These are phyloP conservation scores for Globisporangium middletonii DNA, from an alignment of 352 stramenopile genomes.

Conservation along the genomic window DNA sequence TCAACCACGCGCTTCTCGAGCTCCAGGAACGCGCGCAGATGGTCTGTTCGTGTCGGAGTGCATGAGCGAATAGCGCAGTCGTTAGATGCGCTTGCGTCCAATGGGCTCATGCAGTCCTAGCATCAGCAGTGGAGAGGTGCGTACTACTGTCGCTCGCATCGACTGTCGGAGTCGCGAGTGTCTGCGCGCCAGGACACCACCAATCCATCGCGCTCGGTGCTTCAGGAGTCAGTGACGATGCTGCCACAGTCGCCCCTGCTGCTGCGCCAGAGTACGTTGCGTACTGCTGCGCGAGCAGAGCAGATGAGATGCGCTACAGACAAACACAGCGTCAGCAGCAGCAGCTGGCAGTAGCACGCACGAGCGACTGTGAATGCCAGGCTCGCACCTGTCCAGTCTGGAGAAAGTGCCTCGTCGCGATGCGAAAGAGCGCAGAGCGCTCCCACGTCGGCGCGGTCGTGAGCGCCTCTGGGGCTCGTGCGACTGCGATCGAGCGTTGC, in stretches of 20 bases:
- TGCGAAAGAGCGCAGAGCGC: constrained; percentile 7
- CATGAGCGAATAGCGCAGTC: neutral
- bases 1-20: constrained; percentile 33
- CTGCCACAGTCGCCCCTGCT: neutral
- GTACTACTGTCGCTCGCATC: neutral
- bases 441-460: constrained; percentile 2
- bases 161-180: constrained; percentile 3
- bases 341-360: neutral
- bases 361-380: neutral
- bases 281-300: constrained; percentile 4
- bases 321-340: neutral
- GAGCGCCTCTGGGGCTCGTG: constrained; percentile 1
- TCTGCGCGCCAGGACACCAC: constrained; percentile 10
- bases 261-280: neutral
- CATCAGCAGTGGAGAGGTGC: neutral
- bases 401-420: constrained; percentile 7
- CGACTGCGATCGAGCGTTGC: neutral
- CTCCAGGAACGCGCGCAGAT: constrained; percentile 24
- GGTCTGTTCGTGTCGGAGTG: constrained; percentile 11
- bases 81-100: neutral
- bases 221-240: neutral
- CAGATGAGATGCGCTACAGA: constrained; percentile 4
- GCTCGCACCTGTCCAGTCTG: constrained; percentile 9
- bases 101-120: too few species aligned
- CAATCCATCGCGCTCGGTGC: neutral